Base-by-base conservation (phyloP, 805 yeast genomes). In the Starmerella bacillaris region DNA sequence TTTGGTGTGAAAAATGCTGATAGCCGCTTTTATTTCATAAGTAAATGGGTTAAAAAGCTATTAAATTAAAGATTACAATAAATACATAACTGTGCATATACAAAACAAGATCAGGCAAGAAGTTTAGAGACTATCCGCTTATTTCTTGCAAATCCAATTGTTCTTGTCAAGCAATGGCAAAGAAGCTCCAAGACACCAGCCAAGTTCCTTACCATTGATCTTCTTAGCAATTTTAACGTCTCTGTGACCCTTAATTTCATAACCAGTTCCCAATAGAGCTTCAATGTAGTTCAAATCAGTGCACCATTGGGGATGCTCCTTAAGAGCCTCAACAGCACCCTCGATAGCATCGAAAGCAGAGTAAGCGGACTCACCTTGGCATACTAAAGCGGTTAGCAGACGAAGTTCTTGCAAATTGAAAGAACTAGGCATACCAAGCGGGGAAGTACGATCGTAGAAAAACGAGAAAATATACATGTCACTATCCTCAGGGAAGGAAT, bases 111-210 rank as follows among this genome's bases (percentile, higher is more conserved):
- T 22, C 9, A 9, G 12, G 12, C 26, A 22, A 12, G 26, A 22
- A 22, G 26, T 22, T 22, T 12, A 22, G n/a, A n/a, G n/a, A n/a
- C n/a, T n/a, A n/a, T n/a, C 8, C 15, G 31, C 19, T 19, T 21
- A 18, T 15, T 17, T 7, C 18, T 30, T 27, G 57, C 94, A 82
- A 35, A 62, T 65, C 94, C 94, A 40, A 31, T 30, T 31, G 4
- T 19, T 16, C 11, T 22, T 21, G 42, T 78, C 89, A 46, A 89
- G 64, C 47, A 89, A 61, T 6, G 96, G 96, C 48, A 89, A 67
- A 2, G 95, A 80, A 2, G 96, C 98, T 48, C 99, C 99, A 37
- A 89, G 64, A 63, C 96, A 89, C 99, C 99, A 89, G 22, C 98
- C 99, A 35, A 89, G 66, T 60, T 89, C 98, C 50, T 80, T 83